phyloP scores from a whole-genome alignment of 2,329 filamentous ascomycete species.

The Elsinoe australis region DNA sequence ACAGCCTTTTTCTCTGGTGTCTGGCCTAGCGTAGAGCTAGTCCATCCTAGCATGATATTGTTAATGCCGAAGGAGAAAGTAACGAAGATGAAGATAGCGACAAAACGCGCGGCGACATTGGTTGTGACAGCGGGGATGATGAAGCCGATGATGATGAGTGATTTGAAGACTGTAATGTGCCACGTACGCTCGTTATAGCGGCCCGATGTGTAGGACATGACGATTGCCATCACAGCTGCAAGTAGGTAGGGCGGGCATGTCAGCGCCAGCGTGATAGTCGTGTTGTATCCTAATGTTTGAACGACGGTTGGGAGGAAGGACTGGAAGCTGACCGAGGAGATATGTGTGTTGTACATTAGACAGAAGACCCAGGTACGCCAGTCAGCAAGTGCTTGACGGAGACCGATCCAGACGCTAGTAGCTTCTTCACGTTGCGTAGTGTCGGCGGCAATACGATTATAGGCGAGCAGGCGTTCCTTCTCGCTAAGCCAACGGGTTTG shows the following conservation, averaged over 20 bases:
- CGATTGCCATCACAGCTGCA: constrained; percentile 21
- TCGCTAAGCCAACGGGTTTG: constrained; percentile 24
- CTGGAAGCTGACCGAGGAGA: constrained; percentile 19
- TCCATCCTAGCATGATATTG: constrained; percentile 14
- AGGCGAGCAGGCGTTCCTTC: constrained; percentile 19
- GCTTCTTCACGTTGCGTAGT: constrained; percentile 20
- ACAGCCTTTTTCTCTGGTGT: constrained; percentile 13
- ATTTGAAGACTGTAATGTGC: constrained; percentile 30
- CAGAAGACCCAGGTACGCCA: constrained; percentile 7
- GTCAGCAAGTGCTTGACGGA: constrained; percentile 2
- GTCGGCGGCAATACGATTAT: constrained; percentile 18
- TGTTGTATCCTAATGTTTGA: constrained; percentile 32
- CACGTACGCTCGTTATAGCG: constrained; percentile 30
- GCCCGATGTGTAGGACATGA: constrained; percentile 17
- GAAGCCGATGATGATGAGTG: constrained; percentile 21
- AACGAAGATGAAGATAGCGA: constrained; percentile 12
- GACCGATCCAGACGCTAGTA: constrained; percentile 18
- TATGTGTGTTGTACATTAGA: constrained; percentile 19
- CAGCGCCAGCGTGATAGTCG: constrained; percentile 30
- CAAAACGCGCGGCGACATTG: constrained; percentile 21
- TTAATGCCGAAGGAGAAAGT: constrained; percentile 14
- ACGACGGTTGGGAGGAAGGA: constrained; percentile 33
- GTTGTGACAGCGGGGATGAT: constrained; percentile 20
- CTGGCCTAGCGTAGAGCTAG: constrained; percentile 6
- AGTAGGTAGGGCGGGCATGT: constrained; percentile 31